Evolutionary conservation across 2,329 filamentous ascomycete species (phyloP), one percentile per base, ranked within the genome.

Genomic region (Nigrospora osmanthi): DNA sequence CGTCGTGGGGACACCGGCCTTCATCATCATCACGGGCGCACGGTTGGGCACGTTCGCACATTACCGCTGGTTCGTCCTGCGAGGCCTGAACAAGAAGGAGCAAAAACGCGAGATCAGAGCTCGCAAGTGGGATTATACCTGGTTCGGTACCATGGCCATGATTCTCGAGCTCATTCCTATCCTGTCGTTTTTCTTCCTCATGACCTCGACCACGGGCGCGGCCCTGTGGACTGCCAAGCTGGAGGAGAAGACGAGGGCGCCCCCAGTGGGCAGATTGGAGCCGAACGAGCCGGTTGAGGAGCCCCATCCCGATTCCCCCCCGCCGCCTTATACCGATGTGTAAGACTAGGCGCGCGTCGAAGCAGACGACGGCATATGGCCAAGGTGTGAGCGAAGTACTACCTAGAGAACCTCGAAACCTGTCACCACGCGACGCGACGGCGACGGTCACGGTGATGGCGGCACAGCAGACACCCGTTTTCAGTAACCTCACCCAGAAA

Each of bases 121-220:
- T 37, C 76, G 85, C 43, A 72, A 79, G 49, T 87, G 87, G 78
- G 87, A 93, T 47, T 97, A 96, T 61, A 83, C 89, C 13, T 95
- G 88, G 88, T 96, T 97, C 58, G 93, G 93, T 14, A 88, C 86
- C 1, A 75, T 93, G 4, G 87, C 89, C 41, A 80, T 96, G 69
- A 63, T 89, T 7, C 66, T 97, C 28, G 88, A 96, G 66, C 75
- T 97, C n/a, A 75, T 96, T 10, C 93, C 93, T 1, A 75, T 91
- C 12, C 66, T 96, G 40, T 94, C 87, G n/a, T 94, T 98, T 75
- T 82, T 97, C 60, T 96, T 97, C 62, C 73, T 97, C 35, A 68
- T 98, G 52, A 96, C 91, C 0, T 89, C 87, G 3, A 85, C 90
- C 1, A 80, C 82, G 16, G 93, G 91, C 2, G 84, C 87, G 37